Evolutionary conservation across 2,329 filamentous ascomycete genomes (phyloP), one percentile per base, ranked within the genome.

Genomic region (Epichloe baconii): DNA sequence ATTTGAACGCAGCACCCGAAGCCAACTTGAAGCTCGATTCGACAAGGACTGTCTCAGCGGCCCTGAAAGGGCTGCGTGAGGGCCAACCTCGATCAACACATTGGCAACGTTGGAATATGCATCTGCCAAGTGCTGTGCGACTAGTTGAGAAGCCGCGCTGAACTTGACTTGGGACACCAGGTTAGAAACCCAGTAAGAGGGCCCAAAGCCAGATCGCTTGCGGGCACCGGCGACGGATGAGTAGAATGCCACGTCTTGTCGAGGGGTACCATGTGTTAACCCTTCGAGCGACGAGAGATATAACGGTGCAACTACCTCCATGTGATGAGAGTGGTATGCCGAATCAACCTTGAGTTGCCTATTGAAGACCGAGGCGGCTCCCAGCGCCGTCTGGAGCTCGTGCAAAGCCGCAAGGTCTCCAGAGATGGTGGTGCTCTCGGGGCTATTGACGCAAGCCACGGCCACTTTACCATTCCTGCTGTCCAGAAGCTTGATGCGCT

Each of bases 221-320:
- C 14, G n/a, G 66, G 10, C 15, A 14, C 42, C 42, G 17, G 42
- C 36, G 23, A 49, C 15, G 47, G 37, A 36, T n/a, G 47, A 49
- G 21, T 35, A 26, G 17, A 49, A 26, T 5, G 38, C 17, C 6
- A 26, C 37, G 3, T n/a, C 23, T 8, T 35, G 4, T 8, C 11
- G 23, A 15, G 21, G 14, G 11, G 2, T n/a, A 11, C 21, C 3
- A 66, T 57, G 52, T 76, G 76, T 3, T 71, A 66, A 11, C 70
- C 68, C 8, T 10, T 31, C 26, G 3, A 31, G 8, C 8, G 26
- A 31, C 26, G 26, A 31, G 26, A 31, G 8, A 31, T 31, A 31
- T 10, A 8, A 10, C 26, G 26, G 36, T 2, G 72, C 69, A 2
- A 58, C 46, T 3, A 26, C 36, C 8, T 45, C 12, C 54, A 61